Evolutionary conservation across 2,329 filamentous ascomycete genomes (phyloP), one percentile per base, ranked within the genome.

Genomic region (Penicillium sclerotigenum): DNA sequence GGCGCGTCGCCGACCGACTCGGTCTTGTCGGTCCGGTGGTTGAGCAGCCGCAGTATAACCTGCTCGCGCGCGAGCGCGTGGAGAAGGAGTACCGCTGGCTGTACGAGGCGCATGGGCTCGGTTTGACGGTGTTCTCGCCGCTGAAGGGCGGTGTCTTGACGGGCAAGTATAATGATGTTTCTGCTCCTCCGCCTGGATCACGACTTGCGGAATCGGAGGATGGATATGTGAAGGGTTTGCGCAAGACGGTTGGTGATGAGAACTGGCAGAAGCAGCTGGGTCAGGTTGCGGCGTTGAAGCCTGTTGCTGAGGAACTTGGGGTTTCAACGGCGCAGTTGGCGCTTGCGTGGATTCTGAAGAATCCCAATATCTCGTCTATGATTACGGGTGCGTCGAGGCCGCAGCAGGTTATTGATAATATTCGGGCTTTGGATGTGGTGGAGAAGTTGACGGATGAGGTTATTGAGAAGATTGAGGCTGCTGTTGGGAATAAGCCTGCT

Each of bases 11-110:
- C 33, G 83, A 87, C 62, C 79, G 78, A 60, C 77, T 87, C 9
- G 78, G 80, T 14, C 75, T 88, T 38, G 80, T 88, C 58, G 85
- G 83, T 8, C 86, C 86, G 3, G 65, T 87, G 31, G 82, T 87
- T 73, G 86, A 88, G 72, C 86, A 89, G 73, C 85, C 85, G 1
- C 76, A 81, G 48, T 88, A 88, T 75, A 87, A 86, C 74, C 81
- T 87, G 73, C 77, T 88, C 14, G 74, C 75, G 42, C 81, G 85
- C 24, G 74, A 83, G 60, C 83, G 82, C 65, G 83, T 88, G n/a
- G 86, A 88, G 74, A 75, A 75, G 48, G 85, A 88, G 65, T 87
- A 80, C 68, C 75, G 77, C 45, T 80, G 82, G 58, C 75, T 88
- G 26, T 88, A 86, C 72, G 76, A 81, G 40, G 79, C 86, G 57